Evolutionary conservation across 75 land plant species (phyloP).

Genomic region (Pinus albicaulis): DNA sequence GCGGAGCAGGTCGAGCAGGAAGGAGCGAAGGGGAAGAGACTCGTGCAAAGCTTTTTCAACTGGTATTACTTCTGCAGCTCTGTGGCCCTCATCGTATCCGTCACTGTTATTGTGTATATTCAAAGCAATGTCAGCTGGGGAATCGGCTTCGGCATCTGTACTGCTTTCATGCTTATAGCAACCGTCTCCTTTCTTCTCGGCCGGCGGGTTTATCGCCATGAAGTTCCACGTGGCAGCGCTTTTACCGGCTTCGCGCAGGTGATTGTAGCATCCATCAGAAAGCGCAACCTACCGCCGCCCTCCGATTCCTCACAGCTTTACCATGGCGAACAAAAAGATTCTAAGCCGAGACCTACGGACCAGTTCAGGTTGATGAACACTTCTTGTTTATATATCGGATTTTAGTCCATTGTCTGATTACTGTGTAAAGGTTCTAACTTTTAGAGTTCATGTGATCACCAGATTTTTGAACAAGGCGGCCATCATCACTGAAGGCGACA

Average conservation of each 20-base stretch:
- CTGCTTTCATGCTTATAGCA: not conserved
- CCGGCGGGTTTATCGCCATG: not conserved
- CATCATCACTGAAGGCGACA: constrained; percentile 21
- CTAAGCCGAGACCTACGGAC: not conserved
- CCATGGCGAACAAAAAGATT: not conserved
- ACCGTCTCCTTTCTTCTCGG: not conserved
- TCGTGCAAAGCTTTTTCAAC: constrained; percentile 12
- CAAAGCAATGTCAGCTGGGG: constrained; percentile 24
- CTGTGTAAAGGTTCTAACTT: no score
- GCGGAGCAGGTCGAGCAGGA: constrained; percentile 12
- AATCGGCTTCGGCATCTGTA: constrained; percentile 19
- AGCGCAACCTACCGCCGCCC: not conserved
- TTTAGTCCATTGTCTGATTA: no score
- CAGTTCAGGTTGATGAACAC: not conserved
- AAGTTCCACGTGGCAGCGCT: constrained; percentile 15
- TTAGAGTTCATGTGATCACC: not conserved
- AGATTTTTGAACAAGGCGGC: constrained; percentile 19
- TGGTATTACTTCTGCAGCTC: constrained; percentile 9
- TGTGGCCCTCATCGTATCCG: not conserved
- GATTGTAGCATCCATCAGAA: constrained; percentile 7
- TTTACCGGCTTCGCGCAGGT: constrained; percentile 18
- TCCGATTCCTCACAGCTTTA: not conserved
- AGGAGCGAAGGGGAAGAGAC: constrained; percentile 3
- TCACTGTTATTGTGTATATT: constrained; percentile 15
- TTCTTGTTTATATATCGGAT: no score